Conservation (phyloP, 768 basidiomycete genomes). For the Lactarius vividus region DNA sequence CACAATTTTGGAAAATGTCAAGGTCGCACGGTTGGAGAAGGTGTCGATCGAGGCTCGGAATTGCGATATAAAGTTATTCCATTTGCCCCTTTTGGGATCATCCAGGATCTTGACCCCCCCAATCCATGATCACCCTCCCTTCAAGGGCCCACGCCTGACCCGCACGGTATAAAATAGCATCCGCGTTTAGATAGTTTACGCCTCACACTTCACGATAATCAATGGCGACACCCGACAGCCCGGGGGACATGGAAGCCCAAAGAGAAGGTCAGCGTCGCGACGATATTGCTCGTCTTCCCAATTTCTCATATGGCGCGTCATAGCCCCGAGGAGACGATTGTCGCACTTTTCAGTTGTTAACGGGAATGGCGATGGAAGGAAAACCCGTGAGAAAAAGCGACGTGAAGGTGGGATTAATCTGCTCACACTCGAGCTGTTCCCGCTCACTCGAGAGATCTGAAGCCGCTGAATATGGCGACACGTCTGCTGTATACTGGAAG, state of each 20-base stretch:
- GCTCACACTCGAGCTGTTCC: not conserved
- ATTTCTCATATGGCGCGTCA: not conserved
- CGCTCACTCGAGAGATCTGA: not conserved
- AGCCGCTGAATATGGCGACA: slow-evolving; percentile 15
- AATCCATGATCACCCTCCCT: not conserved
- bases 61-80: not conserved
- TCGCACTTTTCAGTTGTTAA: not conserved
- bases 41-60: not conserved
- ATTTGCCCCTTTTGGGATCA: not conserved
- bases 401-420: too few species aligned
- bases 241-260: not conserved
- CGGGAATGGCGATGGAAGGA: not conserved
- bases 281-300: not conserved
- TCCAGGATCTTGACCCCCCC: not conserved
- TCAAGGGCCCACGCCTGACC: not conserved
- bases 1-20: not conserved
- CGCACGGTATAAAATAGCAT: not conserved
- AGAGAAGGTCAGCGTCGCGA: not conserved
- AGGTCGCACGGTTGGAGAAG: not conserved
- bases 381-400: not conserved
- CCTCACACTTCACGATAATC: not conserved
- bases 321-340: not conserved
- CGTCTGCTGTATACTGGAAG: slow-evolving; percentile 24
- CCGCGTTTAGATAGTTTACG: not conserved
- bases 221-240: not conserved